Evolutionary conservation across 176 grass and related monocot species (phyloP), one percentile per base, ranked within the genome.

Genomic region (Cenchrus fungigraminus): DNA sequence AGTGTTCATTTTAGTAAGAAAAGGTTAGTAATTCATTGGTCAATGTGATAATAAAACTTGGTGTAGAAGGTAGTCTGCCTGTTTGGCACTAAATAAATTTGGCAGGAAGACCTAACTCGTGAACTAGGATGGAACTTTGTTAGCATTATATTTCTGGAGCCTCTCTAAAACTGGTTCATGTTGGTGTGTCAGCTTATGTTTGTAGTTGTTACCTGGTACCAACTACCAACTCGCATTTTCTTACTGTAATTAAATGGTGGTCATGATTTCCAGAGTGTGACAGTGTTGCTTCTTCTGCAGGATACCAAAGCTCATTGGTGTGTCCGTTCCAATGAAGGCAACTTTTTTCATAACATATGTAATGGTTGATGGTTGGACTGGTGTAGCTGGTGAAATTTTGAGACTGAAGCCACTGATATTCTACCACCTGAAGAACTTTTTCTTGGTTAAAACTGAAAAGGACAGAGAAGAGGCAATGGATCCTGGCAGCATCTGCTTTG

Each of bases 391-490:
- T 80, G 97, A 98, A 84, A 95, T 98, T 80, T 61, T 95, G 78
- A 86, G 93, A 68, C 50, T 96, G 50, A 91, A 76, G 71, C 59
- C 97, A 12, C 80, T 98, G 40, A 82, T 96, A 73, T 76, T 96
- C 34, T 98, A 20, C 79, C 90, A 98, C 70, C 78, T 98, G 66
- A 98, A 98, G 62, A 94, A 94, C 74, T 86, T 82, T 55, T 98
- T 98, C 86, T 89, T 98, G 87, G 97, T 98, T 8, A 98, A 96
- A 81, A 98, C 97, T 4, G 97, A 98, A 74, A 98, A 98, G 74
- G 97, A 98, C 63, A 95, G 91, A 79, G 88, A 96, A 81, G 91
- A 94, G 22, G 97, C 97, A 42, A 94, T 95, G 93, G 88, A 98
- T 91, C 97, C 97, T 56, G 97, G 93, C 5, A 95, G 97, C 50